Evolutionary conservation across 331 rosid species (phyloP).

Genomic region (Phaseolus coccineus): DNA sequence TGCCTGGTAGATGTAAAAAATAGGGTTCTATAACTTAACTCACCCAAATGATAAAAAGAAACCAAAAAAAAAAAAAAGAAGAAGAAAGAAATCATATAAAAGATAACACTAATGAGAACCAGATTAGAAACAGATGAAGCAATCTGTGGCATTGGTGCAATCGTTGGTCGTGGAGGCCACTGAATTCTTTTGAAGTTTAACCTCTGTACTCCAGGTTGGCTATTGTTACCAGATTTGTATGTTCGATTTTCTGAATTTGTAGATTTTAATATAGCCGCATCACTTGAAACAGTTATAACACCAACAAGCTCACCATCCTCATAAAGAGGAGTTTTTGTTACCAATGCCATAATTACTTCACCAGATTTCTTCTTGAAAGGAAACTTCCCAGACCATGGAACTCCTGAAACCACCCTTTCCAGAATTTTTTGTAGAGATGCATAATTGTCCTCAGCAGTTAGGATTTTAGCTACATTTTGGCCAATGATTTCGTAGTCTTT

Average conservation of each 20-base stretch:
- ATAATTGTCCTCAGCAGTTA: constrained; percentile 58
- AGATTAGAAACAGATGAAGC: constrained; percentile 80
- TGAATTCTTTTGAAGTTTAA: constrained; percentile 57
- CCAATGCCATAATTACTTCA: constrained; percentile 68
- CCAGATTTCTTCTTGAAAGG: constrained; percentile 78
- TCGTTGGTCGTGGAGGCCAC: constrained; percentile 59
- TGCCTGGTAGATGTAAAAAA: constrained; percentile 54
- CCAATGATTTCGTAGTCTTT: constrained; percentile 70
- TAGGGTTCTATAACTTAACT: constrained; percentile 3
- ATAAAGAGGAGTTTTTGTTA: constrained; percentile 64
- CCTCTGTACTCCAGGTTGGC: constrained; percentile 47
- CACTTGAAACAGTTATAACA: constrained; percentile 67
- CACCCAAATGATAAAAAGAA: constrained; percentile 28
- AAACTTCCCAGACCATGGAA: constrained; percentile 76
- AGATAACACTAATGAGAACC: constrained; percentile 52
- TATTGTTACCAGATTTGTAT: constrained; percentile 43
- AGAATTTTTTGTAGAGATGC: constrained; percentile 53
- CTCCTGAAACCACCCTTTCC: constrained; percentile 56
- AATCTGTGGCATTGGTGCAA: constrained; percentile 62
- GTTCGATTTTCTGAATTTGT: constrained; percentile 41
- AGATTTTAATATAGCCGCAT: constrained; percentile 54
- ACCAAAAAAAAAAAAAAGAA: constrained; percentile 2
- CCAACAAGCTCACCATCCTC: constrained; percentile 69
- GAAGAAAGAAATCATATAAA: constrained; percentile 19
- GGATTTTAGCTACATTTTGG: constrained; percentile 49